Evolutionary conservation across 179 eudicot genomes (phyloP).

Genomic region (Amaranthus tricolor): DNA sequence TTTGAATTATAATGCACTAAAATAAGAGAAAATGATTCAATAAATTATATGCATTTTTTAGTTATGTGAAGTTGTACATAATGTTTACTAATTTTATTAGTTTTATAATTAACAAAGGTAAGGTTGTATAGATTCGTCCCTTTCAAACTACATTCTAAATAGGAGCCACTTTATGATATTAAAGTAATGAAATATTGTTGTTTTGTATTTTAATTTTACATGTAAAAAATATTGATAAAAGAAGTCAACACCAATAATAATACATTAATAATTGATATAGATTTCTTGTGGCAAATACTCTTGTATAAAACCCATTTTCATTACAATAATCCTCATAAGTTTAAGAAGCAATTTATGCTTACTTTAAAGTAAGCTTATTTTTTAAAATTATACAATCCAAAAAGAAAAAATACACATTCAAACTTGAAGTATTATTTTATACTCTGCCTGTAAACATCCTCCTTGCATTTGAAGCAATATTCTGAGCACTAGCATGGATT

Average conservation of each 20-base stretch:
- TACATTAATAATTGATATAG: background rate
- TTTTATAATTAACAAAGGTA: too few relatives aligned
- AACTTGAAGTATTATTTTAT: background rate
- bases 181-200: too few relatives aligned
- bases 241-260: background rate
- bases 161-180: too few relatives aligned
- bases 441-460: conserved; percentile 32
- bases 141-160: too few relatives aligned
- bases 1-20: too few relatives aligned
- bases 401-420: background rate
- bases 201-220: too few relatives aligned
- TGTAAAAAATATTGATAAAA: too few relatives aligned
- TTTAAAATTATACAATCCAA: background rate
- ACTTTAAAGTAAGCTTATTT: background rate
- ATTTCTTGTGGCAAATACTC: background rate
- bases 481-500: conserved; percentile 45
- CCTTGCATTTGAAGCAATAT: conserved; percentile 18
- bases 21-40: too few relatives aligned
- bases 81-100: too few relatives aligned
- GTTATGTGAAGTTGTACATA: too few relatives aligned
- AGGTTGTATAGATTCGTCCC: too few relatives aligned
- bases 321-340: background rate
- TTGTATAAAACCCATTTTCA: background rate
- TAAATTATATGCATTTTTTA: too few relatives aligned
- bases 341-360: background rate